Evolutionary conservation across 2,329 filamentous ascomycete genomes (phyloP).

Genomic region (Colletotrichum karsti): DNA sequence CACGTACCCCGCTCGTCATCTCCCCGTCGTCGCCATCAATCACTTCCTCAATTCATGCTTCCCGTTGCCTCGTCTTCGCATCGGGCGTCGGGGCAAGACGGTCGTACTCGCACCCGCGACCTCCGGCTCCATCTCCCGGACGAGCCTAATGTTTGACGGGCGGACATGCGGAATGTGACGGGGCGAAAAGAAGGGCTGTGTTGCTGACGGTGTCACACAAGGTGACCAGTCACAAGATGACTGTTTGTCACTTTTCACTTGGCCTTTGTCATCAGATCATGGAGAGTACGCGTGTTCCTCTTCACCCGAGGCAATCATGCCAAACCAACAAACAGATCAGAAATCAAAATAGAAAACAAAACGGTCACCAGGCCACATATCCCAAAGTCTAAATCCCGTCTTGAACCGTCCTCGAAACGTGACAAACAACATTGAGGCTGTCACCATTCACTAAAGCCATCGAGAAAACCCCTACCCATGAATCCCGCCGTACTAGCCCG

Average conservation of each 20-base stretch:
- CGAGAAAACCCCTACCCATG: background rate
- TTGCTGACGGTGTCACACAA: background rate
- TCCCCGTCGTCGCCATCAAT: background rate
- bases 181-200: background rate
- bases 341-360: background rate
- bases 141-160: background rate
- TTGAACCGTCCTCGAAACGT: background rate
- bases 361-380: background rate
- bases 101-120: background rate
- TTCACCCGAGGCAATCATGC: background rate
- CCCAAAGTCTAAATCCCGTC: background rate
- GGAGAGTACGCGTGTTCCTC: background rate
- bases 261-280: constrained; percentile 13
- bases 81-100: background rate
- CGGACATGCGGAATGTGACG: background rate
- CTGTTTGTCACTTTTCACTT: constrained; percentile 9
- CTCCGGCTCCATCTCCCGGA: background rate
- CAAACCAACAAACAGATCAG: constrained; percentile 5
- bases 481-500: background rate
- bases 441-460: background rate
- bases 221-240: constrained; percentile 10
- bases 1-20: background rate
- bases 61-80: background rate
- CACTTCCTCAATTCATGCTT: background rate
- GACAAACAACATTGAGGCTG: background rate